Base-by-base conservation (phyloP, 768 basidiomycete species). In the Leccinum arenicola region DNA sequence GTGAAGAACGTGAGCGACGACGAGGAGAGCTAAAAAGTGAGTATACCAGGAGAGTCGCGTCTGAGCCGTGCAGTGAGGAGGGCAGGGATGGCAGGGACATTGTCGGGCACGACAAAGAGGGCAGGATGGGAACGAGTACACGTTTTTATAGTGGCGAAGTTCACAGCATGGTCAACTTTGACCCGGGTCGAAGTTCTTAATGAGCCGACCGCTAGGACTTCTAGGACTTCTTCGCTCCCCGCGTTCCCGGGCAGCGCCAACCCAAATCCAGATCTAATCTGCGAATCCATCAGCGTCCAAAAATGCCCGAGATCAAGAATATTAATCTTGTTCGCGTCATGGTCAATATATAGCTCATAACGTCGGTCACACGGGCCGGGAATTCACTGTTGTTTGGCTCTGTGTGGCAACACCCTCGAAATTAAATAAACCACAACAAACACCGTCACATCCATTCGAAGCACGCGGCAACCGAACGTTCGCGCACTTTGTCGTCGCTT, bases 361-460 rank as follows among this genome's bases (percentile, higher is more conserved):
- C 11, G n/a, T 19, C 12, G 38, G 38, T 40, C 12, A 25, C 11
- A 7, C 48, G 48, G 25, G 21, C 48, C 21, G 48, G 23, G 8
- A 29, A 29, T 49, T 47, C 57, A 61, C 17, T 6, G 50, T 45
- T 58, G 14, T 70, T 67, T 70, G 62, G 12, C 14, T 10, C 33
- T 61, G 59, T 70, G 47, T 66, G 60, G 60, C 64, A 68, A 61
- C 33, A 47, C 38, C 72, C 40, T 72, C 56, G 14, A 29, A 66
- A 70, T 64, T 23, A 52, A 73, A 72, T 61, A 72, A 15, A 59
- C 35, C 45, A 68, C 69, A 72, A 72, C 63, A 72, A 73, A 45
- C 43, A 9, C 19, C 70, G 33, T 35, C 33, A 35, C 33, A 64
- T 64, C 63, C 56, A 64, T 57, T 40, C 54, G 53, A 50, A 54